phyloP scores from a whole-genome alignment of 2,329 filamentous ascomycete genomes.

The Neobulgaria alba region DNA sequence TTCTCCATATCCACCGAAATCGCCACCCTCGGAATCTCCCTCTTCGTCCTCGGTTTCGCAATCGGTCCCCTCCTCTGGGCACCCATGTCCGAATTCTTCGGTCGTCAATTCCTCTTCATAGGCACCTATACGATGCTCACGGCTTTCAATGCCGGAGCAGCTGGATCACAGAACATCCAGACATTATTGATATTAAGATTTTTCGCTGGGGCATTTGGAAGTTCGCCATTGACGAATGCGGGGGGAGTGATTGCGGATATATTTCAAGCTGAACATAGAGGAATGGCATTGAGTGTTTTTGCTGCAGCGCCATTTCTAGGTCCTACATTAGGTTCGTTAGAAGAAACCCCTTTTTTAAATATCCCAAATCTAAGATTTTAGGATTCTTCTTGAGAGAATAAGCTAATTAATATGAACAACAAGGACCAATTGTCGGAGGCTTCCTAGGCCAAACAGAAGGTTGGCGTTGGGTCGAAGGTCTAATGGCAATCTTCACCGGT shows the following conservation, averaged over 20 bases:
- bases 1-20: conserved; percentile 36
- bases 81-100: conserved; percentile 55
- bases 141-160: conserved; percentile 52
- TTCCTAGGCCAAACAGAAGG: conserved; percentile 28
- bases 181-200: conserved; percentile 6
- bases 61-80: conserved; percentile 49
- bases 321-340: not conserved
- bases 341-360: conserved; percentile 21
- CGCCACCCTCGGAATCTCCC: conserved; percentile 34
- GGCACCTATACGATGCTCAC: conserved; percentile 39
- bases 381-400: no score
- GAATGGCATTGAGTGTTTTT: conserved; percentile 51
- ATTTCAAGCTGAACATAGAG: conserved; percentile 42
- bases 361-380: no score
- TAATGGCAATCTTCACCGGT: conserved; percentile 51
- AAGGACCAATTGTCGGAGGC: conserved; percentile 22
- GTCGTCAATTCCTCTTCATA: conserved; percentile 46
- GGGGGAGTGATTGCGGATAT: conserved; percentile 54
- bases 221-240: conserved; percentile 51
- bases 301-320: conserved; percentile 59
- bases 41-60: conserved; percentile 50
- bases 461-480: conserved; percentile 34
- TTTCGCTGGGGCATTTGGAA: conserved; percentile 19
- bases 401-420: no score
- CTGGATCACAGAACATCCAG: conserved; percentile 47